Evolutionary conservation across 139 green algal species (phyloP).

Genomic region (Yamagishiella unicocca): DNA sequence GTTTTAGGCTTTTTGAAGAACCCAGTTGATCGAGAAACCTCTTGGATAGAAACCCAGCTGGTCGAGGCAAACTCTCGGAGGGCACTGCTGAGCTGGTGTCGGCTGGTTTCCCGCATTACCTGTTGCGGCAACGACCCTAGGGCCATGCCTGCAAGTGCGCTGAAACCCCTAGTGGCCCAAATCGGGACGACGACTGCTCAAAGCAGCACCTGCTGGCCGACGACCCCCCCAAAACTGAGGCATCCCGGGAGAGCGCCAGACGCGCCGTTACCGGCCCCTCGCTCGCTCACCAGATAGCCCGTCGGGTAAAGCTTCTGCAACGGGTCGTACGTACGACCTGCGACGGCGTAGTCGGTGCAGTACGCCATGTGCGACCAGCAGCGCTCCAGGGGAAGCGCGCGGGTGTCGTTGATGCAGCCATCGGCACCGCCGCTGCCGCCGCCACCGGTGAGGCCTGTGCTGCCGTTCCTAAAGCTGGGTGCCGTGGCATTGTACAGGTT

Average conservation of each 20-base stretch:
- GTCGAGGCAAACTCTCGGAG: too few species aligned
- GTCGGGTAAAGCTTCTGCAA: neutral
- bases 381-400: neutral
- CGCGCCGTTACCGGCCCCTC: neutral
- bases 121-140: too few species aligned
- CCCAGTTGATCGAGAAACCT: too few species aligned
- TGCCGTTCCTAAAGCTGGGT: neutral
- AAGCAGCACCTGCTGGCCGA: too few species aligned
- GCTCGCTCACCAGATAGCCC: neutral
- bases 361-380: neutral
- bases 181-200: too few species aligned
- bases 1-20: too few species aligned
- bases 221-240: too few species aligned
- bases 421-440: neutral
- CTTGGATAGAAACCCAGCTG: too few species aligned
- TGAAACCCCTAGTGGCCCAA: too few species aligned
- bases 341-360: neutral
- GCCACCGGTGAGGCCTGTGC: neutral
- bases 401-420: neutral
- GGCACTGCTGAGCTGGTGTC: too few species aligned
- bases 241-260: neutral
- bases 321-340: neutral
- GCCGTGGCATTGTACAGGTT: constrained; percentile 8
- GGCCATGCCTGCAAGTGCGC: too few species aligned
- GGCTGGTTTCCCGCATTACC: too few species aligned